Evolutionary conservation across 441 rosid genomes (phyloP), one percentile per base, ranked within the genome.

Genomic region (Isatis lusitanica): DNA sequence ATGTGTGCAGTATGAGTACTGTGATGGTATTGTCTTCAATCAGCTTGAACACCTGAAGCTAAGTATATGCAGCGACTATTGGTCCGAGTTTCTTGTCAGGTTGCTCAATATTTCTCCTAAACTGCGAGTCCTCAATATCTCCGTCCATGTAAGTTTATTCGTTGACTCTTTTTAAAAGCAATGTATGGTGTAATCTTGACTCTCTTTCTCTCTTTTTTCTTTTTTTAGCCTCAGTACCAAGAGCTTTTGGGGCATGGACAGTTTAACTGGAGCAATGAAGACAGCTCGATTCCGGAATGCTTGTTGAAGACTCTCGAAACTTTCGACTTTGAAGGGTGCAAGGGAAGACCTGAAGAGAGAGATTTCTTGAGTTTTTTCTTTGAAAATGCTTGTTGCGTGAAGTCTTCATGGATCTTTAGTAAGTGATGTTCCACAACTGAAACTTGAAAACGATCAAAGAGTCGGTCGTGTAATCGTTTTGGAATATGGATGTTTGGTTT

Each of bases 281-380:
- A 0, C 26, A 63, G 39, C 5, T 43, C 13, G 10, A 38, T 63
- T 63, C 53, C 53, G 3, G 10, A 8, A 44, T 63, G 67, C 43
- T 63, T 63, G 67, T 24, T 43, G 39, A 11, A 56, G 13, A 42
- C 39, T 26, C 67, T 63, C 8, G 67, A 42, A 28, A 43, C 51
- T 43, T 43, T 63, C 9, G 8, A 43, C 39, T 43, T 48, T 48
- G 1, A 0, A 35, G 65, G 46, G 44, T 38, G 40, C 33, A 21
- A 4, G 31, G 47, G 64, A 60, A 30, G 31, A 39, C 33, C 5
- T 6, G 48, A 39, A 21, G 65, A 60, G 64, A 59, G 47, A 60
- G 48, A 39, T 39, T 39, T 59, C 65, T n/a, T 56, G 40, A 31
- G 40, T 31, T 56, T 31, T 31, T 3, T 56, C 40, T 56, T 15